Base-by-base conservation (phyloP, 192 early-diverging fungal species). In the Powellomyces hirtus region DNA sequence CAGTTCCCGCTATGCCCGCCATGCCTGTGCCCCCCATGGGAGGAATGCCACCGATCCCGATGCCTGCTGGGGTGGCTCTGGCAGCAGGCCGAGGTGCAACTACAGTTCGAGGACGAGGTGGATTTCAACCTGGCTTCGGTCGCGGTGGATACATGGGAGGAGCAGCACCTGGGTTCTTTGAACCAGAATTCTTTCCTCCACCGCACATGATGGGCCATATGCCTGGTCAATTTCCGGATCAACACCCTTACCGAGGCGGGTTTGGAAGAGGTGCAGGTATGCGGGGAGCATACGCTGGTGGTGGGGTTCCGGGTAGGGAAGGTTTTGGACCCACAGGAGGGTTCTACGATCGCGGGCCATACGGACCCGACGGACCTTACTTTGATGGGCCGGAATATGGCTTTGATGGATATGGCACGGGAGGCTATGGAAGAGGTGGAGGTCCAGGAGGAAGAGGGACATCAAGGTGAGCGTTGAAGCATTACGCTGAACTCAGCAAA, bases 131-230 rank as follows among this genome's bases (percentile, higher is more conserved):
- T 8, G 38, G 59, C 18, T 14, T 1, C 59, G 36, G 59, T 42
- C 14, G 4, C 2, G 36, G 20, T 16, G 53, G 29, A 6, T 62
- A 26, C 59, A 63, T 63, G 59, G 55, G 55, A 13, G 62, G 42
- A n/a, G n/a, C n/a, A n/a, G n/a, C n/a, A 20, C 59, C 59, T 27
- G 59, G 50, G n/a, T 71, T 55, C 59, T 52, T 16, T 14, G 33
- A 45, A 1, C 46, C 68, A 14, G 68, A 71, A 33, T 71, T 71
- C 59, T 71, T 31, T 49, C 59, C 59, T 8, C 50, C 59, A 13
- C 49, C 60, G n/a, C 60, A 34, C 8, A 71, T 71, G 68, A 68
- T 68, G 66, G 66, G 66, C 55, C 53, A 31, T 26, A 56, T 56
- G 53, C 53, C 53, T 30, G 57, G 67, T 20, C 18, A 20, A 0